These are phyloP conservation scores for Prunus mongolica DNA, from an alignment of 306 rosid genomes.

Conservation along the genomic window DNA sequence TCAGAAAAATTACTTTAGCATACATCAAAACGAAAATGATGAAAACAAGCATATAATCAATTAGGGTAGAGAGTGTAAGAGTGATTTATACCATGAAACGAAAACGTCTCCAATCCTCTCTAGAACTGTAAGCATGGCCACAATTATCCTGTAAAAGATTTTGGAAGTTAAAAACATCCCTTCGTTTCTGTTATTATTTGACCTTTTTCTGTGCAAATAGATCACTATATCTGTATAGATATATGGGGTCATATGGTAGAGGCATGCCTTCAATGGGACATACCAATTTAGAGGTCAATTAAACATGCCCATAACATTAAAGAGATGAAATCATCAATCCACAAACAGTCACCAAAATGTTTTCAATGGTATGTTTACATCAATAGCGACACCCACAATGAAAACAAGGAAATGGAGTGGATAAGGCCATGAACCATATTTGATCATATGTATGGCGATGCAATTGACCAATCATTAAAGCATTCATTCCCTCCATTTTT, in stretches of 20 bases:
- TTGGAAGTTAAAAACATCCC: too few species aligned
- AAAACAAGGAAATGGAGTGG: not conserved
- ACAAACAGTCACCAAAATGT: not conserved
- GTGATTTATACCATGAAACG: conserved; percentile 51
- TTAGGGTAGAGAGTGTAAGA: not conserved
- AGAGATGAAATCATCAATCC: not conserved
- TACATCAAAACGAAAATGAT: not conserved
- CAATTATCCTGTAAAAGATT: conserved; percentile 63
- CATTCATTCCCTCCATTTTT: not conserved
- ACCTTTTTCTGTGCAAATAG: too few species aligned
- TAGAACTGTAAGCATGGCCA: conserved; percentile 61
- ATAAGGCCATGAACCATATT: not conserved
- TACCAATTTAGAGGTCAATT: not conserved
- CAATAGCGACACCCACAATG: not conserved
- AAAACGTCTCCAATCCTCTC: conserved; percentile 67
- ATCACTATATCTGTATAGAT: not conserved
- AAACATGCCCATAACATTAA: not conserved
- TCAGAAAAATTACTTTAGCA: not conserved
- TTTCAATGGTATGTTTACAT: not conserved
- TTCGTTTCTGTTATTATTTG: too few species aligned
- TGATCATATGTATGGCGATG: not conserved
- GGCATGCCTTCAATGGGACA: not conserved
- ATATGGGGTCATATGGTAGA: too few species aligned
- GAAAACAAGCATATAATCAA: not conserved
- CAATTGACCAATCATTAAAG: not conserved